Conservation (phyloP, 345 rosid species). For the Acer saccharum region DNA sequence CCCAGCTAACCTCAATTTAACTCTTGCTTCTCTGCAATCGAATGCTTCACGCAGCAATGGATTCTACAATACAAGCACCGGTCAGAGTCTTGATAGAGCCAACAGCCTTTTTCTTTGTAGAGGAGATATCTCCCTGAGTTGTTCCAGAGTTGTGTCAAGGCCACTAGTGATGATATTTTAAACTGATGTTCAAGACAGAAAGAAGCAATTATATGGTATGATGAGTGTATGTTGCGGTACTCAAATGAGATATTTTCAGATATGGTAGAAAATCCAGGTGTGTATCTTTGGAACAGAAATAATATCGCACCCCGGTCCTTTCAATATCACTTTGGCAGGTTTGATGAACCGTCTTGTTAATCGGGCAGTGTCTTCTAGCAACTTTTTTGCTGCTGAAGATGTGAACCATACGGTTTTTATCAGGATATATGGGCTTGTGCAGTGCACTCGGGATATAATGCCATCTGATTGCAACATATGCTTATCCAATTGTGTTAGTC, state of each 20-base stretch:
- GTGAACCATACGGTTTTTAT: slow-evolving; percentile 13
- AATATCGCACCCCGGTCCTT: slow-evolving; percentile 28
- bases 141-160: slow-evolving; percentile 17
- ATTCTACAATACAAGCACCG: slow-evolving; percentile 8
- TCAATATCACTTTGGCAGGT: background rate
- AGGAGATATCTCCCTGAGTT: background rate
- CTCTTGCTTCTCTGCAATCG: slow-evolving; percentile 24
- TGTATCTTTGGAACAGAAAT: slow-evolving; percentile 8
- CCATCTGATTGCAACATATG: slow-evolving; percentile 41
- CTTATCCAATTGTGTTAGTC: slow-evolving; percentile 17
- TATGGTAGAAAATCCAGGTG: slow-evolving; percentile 21
- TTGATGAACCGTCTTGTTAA: slow-evolving; percentile 8
- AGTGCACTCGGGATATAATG: slow-evolving; percentile 62
- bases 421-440: slow-evolving; percentile 36
- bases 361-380: slow-evolving; percentile 25
- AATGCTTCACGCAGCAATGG: slow-evolving; percentile 3
- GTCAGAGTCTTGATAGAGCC: slow-evolving; percentile 11
- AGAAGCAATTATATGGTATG: slow-evolving; percentile 37
- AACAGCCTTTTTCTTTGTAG: slow-evolving; percentile 28
- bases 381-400: slow-evolving; percentile 26
- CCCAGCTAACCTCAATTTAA: slow-evolving; percentile 20
- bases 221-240: too few relatives aligned
- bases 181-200: slow-evolving; percentile 37
- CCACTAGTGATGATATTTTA: slow-evolving; percentile 4
- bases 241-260: slow-evolving; percentile 37